Evolutionary conservation across 2,329 filamentous ascomycete genomes (phyloP), one percentile per base, ranked within the genome.

Genomic region (Diaporthe amygdali): DNA sequence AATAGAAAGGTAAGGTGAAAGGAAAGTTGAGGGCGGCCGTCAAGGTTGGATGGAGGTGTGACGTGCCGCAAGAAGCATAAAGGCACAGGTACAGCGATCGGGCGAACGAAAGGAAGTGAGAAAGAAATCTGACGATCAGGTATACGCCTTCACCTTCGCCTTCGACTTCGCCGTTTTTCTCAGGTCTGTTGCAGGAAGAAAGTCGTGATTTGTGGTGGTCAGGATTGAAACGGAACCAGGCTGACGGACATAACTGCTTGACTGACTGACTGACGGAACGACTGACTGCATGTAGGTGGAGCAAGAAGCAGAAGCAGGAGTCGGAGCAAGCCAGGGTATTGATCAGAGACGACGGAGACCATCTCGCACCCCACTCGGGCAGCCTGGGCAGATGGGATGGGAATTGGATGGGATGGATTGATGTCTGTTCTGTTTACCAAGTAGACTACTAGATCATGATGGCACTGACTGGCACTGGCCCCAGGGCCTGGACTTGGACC

Each of bases 281-380:
- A 44, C 55, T 37, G 17, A 59, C 22, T 59, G 55, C 55, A 59
- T 25, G 27, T 15, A 27, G 47, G 59, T 63, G 59, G 59, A 63
- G 59, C n/a, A n/a, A n/a, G n/a, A n/a, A n/a, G n/a, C n/a, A n/a
- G n/a, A n/a, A n/a, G n/a, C n/a, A n/a, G n/a, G n/a, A n/a, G n/a
- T n/a, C n/a, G n/a, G n/a, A n/a, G n/a, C 59, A 47, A 30, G 12
- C 37, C 15, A 47, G 59, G 59, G 59, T 47, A 47, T 46, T 34
- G 41, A 63, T 63, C 59, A 63, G 59, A 63, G 56, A 34, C 59
- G 41, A 63, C 37, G 59, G 59, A 63, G 59, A 47, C 59, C 27
- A 47, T 41, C 59, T 63, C 41, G 27, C 41, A 47, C 59, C 39
- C 41, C 41, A 63, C 59, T 41, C 34, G 59, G 41, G 44, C 41